phyloP scores from a whole-genome alignment of 441 rosid genomes.

The Mallotus repandus region DNA sequence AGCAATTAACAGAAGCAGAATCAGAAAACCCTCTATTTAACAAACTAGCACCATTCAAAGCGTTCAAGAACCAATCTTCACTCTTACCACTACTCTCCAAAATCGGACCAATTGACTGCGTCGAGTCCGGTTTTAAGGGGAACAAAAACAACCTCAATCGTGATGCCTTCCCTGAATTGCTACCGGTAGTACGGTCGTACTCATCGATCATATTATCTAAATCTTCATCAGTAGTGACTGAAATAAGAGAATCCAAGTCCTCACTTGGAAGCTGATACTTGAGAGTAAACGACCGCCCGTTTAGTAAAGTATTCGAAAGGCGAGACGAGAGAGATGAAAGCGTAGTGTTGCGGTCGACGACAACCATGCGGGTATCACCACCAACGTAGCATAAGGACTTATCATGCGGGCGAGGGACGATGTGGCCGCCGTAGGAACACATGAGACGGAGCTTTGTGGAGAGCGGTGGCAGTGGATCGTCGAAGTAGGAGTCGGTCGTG shows the following conservation, averaged over 20 bases:
- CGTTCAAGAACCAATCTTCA: conserved; percentile 89
- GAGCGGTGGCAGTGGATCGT: conserved; percentile 45
- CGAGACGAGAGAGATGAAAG: conserved; percentile 57
- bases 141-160: conserved; percentile 77
- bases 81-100: conserved; percentile 60
- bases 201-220: conserved; percentile 95
- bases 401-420: conserved; percentile 94
- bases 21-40: conserved; percentile 72
- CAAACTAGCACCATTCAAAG: conserved; percentile 56
- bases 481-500: conserved; percentile 62
- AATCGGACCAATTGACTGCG: conserved; percentile 73
- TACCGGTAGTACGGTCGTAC: conserved; percentile 60
- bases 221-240: conserved; percentile 91
- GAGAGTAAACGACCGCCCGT: conserved; percentile 64
- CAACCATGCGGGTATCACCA: conserved; percentile 91
- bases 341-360: conserved; percentile 64
- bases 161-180: conserved; percentile 44
- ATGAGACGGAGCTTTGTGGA: conserved; percentile 87
- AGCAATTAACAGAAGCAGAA: conserved; percentile 65
- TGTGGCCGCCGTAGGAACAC: conserved; percentile 96
- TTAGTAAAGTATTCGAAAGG: conserved; percentile 61
- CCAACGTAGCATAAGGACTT: conserved; percentile 87
- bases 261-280: conserved; percentile 93
- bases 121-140: conserved; percentile 61
- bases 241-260: conserved; percentile 87